These are phyloP conservation scores for Ogataea thermomethanolica DNA, from an alignment of 805 yeast genomes.

Conservation along the genomic window DNA sequence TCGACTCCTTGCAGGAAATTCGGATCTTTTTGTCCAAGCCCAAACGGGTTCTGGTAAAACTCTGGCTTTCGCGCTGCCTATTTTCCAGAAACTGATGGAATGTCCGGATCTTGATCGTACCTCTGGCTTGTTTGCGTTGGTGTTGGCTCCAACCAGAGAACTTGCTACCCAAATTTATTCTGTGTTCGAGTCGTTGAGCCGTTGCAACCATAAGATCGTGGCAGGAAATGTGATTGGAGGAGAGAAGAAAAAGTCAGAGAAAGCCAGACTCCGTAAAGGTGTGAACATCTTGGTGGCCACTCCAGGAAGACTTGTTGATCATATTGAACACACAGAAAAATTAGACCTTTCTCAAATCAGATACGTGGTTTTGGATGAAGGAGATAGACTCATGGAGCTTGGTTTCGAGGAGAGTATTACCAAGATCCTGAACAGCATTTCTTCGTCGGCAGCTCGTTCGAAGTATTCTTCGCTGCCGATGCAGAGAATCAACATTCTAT, in stretches of 20 bases:
- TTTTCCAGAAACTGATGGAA: slow-evolving; percentile 66
- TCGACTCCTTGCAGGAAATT: slow-evolving; percentile 39
- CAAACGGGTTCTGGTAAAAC: slow-evolving; percentile 99
- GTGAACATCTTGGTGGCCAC: slow-evolving; percentile 95
- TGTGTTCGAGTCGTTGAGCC: slow-evolving; percentile 68
- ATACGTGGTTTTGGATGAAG: slow-evolving; percentile 93
- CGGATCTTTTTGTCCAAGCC: slow-evolving; percentile 86
- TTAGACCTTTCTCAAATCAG: slow-evolving; percentile 71
- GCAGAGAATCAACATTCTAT: slow-evolving; percentile 71
- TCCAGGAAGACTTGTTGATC: slow-evolving; percentile 95
- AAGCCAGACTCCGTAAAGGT: slow-evolving; percentile 93
- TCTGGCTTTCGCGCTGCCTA: slow-evolving; percentile 79
- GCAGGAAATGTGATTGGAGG: slow-evolving; percentile 98
- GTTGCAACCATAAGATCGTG: slow-evolving; percentile 82
- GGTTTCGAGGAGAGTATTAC: slow-evolving; percentile 94
- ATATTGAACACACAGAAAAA: slow-evolving; percentile 81
- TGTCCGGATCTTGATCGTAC: slow-evolving; percentile 51
- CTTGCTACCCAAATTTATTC: slow-evolving; percentile 85
- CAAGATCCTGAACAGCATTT: slow-evolving; percentile 62
- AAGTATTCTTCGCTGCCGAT: slow-evolving; percentile 60
- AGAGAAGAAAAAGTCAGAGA: slow-evolving; percentile 94
- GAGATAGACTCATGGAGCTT: slow-evolving; percentile 90
- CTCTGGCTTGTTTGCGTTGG: slow-evolving; percentile 84
- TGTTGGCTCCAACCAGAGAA: slow-evolving; percentile 93
- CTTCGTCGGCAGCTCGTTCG: slow-evolving; percentile 32